Evolutionary conservation across 768 basidiomycete genomes (phyloP).

Genomic region (Nidularia pulvinata): DNA sequence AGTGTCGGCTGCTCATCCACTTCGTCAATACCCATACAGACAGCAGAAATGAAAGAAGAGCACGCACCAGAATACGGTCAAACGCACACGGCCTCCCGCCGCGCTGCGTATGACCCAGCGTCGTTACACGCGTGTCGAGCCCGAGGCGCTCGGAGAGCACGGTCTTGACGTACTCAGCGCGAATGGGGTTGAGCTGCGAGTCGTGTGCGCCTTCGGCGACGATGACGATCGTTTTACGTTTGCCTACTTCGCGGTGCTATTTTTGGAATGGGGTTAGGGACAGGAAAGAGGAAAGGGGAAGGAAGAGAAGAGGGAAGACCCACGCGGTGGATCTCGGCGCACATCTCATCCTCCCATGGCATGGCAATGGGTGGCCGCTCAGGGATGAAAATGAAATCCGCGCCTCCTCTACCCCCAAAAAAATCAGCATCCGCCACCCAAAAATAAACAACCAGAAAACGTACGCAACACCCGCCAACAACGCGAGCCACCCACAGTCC

Average conservation of each 20-base stretch:
- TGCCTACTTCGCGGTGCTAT: constrained; percentile 89
- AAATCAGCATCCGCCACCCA: not conserved
- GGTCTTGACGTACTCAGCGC: constrained; percentile 87
- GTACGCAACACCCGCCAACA: constrained; percentile 89
- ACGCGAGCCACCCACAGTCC: constrained; percentile 98
- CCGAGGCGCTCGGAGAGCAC: constrained; percentile 85
- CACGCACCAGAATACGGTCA: constrained; percentile 85
- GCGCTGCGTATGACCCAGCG: constrained; percentile 95
- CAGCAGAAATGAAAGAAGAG: not conserved
- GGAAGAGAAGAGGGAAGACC: constrained; percentile 16
- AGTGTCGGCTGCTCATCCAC: constrained; percentile 71
- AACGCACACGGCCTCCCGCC: constrained; percentile 93
- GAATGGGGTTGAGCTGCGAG: constrained; percentile 86
- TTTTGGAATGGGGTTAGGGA: not conserved
- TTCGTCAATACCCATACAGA: constrained; percentile 1
- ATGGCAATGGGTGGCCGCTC: constrained; percentile 80
- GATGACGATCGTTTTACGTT: constrained; percentile 98
- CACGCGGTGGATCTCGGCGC: constrained; percentile 77
- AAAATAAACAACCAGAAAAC: constrained; percentile 12
- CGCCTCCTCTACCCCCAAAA: constrained; percentile 61
- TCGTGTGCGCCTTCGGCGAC: constrained; percentile 97
- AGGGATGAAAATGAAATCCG: constrained; percentile 98
- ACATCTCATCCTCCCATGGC: constrained; percentile 94
- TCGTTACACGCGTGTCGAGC: constrained; percentile 95
- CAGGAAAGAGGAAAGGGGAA: not conserved